A percentile compares a stretch with the other conserved stretches of the same genome.
Conservation (phyloP, 176 grass and related monocot species). For the Puccinellia tenuiflora region DNA sequence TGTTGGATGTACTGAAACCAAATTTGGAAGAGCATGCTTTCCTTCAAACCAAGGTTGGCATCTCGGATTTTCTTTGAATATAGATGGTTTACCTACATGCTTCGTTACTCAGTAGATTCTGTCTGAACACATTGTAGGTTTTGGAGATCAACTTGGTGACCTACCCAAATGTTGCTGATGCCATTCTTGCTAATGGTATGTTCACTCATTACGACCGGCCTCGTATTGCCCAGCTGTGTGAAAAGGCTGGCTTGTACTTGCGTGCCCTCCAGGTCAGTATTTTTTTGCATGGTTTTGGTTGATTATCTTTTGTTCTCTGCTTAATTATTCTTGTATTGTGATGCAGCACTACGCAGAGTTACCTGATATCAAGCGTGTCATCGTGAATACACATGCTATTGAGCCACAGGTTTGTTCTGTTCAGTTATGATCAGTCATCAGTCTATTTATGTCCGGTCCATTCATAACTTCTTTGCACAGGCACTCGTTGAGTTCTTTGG, state of each 20-base stretch:
- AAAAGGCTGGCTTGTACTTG: constrained; percentile 90
- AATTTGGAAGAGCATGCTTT: constrained; percentile 89
- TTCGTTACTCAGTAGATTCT: not conserved
- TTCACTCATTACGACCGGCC: constrained; percentile 97
- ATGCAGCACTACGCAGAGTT: constrained; percentile 90
- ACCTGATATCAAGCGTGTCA: constrained; percentile 92
- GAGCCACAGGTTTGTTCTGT: constrained; percentile 75
- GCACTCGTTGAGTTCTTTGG: constrained; percentile 95
- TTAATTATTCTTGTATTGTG: constrained; percentile 17
- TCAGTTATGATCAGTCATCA: not conserved
- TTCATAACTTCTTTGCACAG: constrained; percentile 34
- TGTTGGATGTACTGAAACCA: constrained; percentile 93
- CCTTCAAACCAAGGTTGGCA: constrained; percentile 86
- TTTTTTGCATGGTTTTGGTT: constrained; percentile 13
- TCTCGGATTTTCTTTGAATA: not conserved
- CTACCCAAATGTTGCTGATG: constrained; percentile 98
- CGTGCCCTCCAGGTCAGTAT: constrained; percentile 72
- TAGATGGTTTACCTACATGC: not conserved
- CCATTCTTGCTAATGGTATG: constrained; percentile 98
- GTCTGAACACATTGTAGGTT: constrained; percentile 54
- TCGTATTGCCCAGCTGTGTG: constrained; percentile 92
- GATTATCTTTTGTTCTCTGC: not conserved
- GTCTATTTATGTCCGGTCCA: not conserved
- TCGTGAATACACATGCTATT: constrained; percentile 96
- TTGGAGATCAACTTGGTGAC: constrained; percentile 97